A percentile compares a stretch with the other conserved stretches of the same genome.
These are phyloP conservation scores for Ulota crispa DNA, from an alignment of 225 moss, liverwort and hornwort species.

Conservation along the genomic window DNA sequence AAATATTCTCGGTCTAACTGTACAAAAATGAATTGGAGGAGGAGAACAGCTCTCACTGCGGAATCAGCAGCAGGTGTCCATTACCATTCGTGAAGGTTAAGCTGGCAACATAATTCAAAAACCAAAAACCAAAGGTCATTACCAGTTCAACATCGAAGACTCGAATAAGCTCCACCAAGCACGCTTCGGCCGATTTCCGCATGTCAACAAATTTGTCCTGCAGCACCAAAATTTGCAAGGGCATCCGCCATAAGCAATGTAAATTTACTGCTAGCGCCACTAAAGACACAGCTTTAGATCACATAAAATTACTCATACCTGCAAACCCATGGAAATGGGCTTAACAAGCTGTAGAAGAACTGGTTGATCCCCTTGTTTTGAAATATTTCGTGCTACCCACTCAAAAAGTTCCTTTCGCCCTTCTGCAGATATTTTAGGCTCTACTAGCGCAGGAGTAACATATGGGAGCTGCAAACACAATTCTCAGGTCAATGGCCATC, in stretches of 20 bases:
- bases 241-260: not conserved
- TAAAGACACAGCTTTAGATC: not conserved
- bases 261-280: not conserved
- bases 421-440: slow-evolving; percentile 85
- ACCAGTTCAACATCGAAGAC: slow-evolving; percentile 69
- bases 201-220: slow-evolving; percentile 95
- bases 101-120: not conserved
- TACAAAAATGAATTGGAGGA: not conserved
- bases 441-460: slow-evolving; percentile 64
- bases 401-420: slow-evolving; percentile 94
- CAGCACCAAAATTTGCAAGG: slow-evolving; percentile 18
- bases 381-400: slow-evolving; percentile 74
- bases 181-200: slow-evolving; percentile 81
- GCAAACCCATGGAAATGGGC: slow-evolving; percentile 63
- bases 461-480: slow-evolving; percentile 55
- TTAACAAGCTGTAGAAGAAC: slow-evolving; percentile 73
- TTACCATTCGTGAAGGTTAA: not conserved
- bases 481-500: slow-evolving; percentile 8
- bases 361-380: slow-evolving; percentile 65
- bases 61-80: not conserved
- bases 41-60: not conserved
- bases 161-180: slow-evolving; percentile 70
- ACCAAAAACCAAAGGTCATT: not conserved
- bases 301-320: slow-evolving; percentile 34
- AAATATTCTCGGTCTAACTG: not conserved